Percentiles rank a stretch among this genome's conserved stretches.
Conservation (phyloP, 148 eudicot genomes). For the Rhododendron williamsianum region DNA sequence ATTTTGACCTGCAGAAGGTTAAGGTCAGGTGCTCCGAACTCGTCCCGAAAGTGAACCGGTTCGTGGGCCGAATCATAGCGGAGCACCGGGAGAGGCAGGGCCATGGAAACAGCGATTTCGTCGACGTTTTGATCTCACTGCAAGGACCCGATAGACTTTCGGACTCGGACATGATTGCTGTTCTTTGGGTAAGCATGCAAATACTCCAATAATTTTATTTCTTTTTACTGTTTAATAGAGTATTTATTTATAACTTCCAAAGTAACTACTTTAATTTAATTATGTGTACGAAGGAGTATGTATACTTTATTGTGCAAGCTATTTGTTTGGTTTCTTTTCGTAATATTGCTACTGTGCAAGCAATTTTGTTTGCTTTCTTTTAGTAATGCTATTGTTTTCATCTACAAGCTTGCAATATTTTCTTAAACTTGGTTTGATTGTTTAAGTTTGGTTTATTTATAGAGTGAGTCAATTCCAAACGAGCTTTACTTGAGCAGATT, state of each 20-base stretch:
- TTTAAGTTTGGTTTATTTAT: not conserved
- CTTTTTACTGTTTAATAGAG: not conserved
- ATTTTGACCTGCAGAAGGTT: slow-evolving; percentile 54
- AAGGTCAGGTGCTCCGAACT: slow-evolving; percentile 56
- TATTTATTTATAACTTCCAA: not conserved
- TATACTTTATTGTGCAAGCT: not conserved
- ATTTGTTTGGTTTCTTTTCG: not conserved
- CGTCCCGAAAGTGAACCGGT: slow-evolving; percentile 62
- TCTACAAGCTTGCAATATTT: not conserved
- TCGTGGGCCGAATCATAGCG: slow-evolving; percentile 45
- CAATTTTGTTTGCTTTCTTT: not conserved
- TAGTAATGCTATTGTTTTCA: not conserved
- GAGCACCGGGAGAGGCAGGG: slow-evolving; percentile 36
- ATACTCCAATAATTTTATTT: not conserved
- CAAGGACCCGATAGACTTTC: slow-evolving; percentile 42
- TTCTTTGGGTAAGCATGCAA: slow-evolving; percentile 59
- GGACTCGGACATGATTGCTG: slow-evolving; percentile 61
- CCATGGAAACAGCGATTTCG: slow-evolving; percentile 43
- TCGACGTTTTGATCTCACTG: slow-evolving; percentile 61
- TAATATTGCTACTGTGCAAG: not conserved
- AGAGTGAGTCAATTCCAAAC: not conserved
- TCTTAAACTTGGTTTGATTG: not conserved
- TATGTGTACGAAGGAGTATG: not conserved
- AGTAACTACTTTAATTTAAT: not conserved
- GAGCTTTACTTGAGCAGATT: not conserved